Evolutionary conservation across 2,329 filamentous ascomycete genomes (phyloP).

Genomic region (Pseudogymnoascus sp.): DNA sequence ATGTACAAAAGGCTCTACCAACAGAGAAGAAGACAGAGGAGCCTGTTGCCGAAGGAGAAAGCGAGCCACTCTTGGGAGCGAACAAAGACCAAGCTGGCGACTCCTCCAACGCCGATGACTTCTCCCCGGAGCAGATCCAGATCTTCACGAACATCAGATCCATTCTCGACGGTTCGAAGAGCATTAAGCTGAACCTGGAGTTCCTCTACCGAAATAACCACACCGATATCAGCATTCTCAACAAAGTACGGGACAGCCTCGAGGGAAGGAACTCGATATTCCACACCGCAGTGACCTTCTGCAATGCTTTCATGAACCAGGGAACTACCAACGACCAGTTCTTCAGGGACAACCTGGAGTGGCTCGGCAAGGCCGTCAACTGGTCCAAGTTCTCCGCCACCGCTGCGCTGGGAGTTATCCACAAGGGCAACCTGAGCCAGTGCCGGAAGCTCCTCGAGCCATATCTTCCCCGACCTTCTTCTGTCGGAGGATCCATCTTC

Average conservation of each 20-base stretch:
- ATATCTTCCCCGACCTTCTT: slow-evolving; percentile 75
- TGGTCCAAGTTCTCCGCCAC: slow-evolving; percentile 99
- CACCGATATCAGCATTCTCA: slow-evolving; percentile 83
- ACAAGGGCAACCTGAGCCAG: slow-evolving; percentile 89
- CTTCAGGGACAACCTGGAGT: slow-evolving; percentile 95
- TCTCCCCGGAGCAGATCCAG: slow-evolving; percentile 47
- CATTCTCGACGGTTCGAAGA: slow-evolving; percentile 81
- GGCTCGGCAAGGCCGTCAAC: slow-evolving; percentile 96
- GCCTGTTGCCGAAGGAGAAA: slow-evolving; percentile 47
- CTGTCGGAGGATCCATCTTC: slow-evolving; percentile 75
- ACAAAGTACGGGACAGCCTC: slow-evolving; percentile 92
- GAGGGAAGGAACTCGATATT: slow-evolving; percentile 97
- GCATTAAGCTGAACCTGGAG: slow-evolving; percentile 89
- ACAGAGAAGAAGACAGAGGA: slow-evolving; percentile 46
- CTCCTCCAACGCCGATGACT: slow-evolving; percentile 18
- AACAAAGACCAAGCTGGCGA: slow-evolving; percentile 35
- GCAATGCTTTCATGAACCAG: slow-evolving; percentile 98
- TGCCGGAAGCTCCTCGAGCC: slow-evolving; percentile 90
- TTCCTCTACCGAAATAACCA: slow-evolving; percentile 95
- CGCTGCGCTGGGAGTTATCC: slow-evolving; percentile 90
- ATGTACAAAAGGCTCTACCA: slow-evolving; percentile 76
- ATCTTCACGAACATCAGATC: slow-evolving; percentile 57
- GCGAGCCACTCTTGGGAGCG: slow-evolving; percentile 51
- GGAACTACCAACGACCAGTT: slow-evolving; percentile 98
- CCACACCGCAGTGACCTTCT: slow-evolving; percentile 94